Evolutionary conservation across 768 basidiomycete species (phyloP).

Genomic region (Xerocomellus chrysenteron): DNA sequence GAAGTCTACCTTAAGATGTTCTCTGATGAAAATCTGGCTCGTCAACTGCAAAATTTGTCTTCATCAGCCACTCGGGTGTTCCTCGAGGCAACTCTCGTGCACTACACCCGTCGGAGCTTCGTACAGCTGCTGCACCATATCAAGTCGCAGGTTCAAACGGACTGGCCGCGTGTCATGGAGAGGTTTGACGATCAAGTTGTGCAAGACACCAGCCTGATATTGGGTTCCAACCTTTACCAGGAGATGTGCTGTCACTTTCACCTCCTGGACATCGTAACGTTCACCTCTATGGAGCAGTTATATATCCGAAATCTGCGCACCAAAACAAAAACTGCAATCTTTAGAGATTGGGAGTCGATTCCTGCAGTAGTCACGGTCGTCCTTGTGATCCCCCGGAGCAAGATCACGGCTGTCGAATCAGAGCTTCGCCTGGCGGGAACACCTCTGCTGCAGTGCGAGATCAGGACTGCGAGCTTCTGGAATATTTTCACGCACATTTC

Average conservation of each 20-base stretch:
- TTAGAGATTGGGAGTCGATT: slow-evolving; percentile 31
- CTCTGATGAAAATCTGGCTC: slow-evolving; percentile 24
- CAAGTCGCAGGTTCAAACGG: slow-evolving; percentile 33
- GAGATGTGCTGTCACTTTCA: slow-evolving; percentile 48
- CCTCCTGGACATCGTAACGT: slow-evolving; percentile 38
- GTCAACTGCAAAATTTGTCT: slow-evolving; percentile 7
- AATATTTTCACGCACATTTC: slow-evolving; percentile 24
- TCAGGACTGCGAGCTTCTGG: slow-evolving; percentile 9
- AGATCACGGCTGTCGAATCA: slow-evolving; percentile 20
- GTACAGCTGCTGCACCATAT: slow-evolving; percentile 43
- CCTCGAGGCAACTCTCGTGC: slow-evolving; percentile 26
- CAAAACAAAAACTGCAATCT: slow-evolving; percentile 15
- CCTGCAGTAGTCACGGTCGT: slow-evolving; percentile 34
- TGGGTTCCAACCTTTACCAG: slow-evolving; percentile 39
- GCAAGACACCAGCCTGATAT: slow-evolving; percentile 15
- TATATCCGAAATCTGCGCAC: slow-evolving; percentile 10
- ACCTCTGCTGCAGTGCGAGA: slow-evolving; percentile 26
- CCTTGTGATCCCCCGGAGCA: slow-evolving; percentile 33
- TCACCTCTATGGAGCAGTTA: slow-evolving; percentile 17
- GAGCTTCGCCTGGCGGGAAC: slow-evolving; percentile 23
- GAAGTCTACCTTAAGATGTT: slow-evolving; percentile 32
- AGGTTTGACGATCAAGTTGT: slow-evolving; percentile 22
- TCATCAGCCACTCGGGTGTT: not conserved
- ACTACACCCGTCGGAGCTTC: slow-evolving; percentile 52
- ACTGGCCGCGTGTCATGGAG: slow-evolving; percentile 46